Evolutionary conservation across 129 eudicot species (phyloP), one percentile per base, ranked within the genome.

Genomic region (Oenanthe sinensis): DNA sequence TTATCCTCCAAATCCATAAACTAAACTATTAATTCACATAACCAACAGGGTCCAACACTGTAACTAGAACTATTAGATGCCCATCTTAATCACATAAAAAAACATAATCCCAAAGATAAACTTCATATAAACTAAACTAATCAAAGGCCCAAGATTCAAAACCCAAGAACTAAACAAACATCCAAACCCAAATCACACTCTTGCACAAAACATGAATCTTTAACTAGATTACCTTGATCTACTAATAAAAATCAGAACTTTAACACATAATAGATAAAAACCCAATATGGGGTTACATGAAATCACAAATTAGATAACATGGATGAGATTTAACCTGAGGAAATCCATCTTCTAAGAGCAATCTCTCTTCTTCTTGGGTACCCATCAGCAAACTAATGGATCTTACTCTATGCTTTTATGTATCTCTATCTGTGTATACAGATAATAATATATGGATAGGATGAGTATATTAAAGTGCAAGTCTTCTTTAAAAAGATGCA

Each of bases 331-430:
- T 11, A 19, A 90, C 91, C 94, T 87, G 77, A 49, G 78, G 79
- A 60, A 82, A 77, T 67, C 87, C 85, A 6, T 85, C 88, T 83
- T 89, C 94, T 43, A 89, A 81, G 58, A 90, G 91, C 87, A 84
- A 78, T 58, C 84, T 78, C 55, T 84, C 91, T 30, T 87, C 88
- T 50, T 90, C 91, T 62, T 80, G 91, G 55, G 86, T 84, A 67
- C 89, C 91, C 94, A 90, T 90, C 77, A 76, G 43, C 60, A 36
- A 9, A 62, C 28, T 49, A 49, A 77, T 12, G 4, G 43, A 77
- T 60, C 71, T 43, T 17, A 39, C 80, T 33, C 37, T 76, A 24
- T 60, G 36, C 42, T 75, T 16, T 47, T 13, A 22, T 30, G 47
- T 60, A n/a, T n/a, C n/a, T 55, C 12, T 55, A 55, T 55, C 28